Evolutionary conservation across 352 stramenopile species (phyloP).

Genomic region (Elongisporangium prolatum): DNA sequence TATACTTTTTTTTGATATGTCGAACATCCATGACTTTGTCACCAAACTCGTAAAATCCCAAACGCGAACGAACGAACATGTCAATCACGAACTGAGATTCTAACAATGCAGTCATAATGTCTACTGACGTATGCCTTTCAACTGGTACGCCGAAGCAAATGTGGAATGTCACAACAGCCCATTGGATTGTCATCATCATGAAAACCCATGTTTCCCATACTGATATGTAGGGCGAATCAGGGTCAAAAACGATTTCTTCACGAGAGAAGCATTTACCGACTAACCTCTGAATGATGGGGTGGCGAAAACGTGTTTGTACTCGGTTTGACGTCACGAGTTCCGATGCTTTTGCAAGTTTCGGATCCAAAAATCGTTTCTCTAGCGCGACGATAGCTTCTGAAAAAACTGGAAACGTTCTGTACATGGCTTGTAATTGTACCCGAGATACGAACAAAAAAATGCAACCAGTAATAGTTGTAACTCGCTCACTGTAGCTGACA

Average conservation of each 20-base stretch:
- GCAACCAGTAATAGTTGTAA: constrained; percentile 44
- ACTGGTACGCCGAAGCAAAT: constrained; percentile 37
- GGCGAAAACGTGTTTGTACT: constrained; percentile 2
- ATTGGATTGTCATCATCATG: constrained; percentile 44
- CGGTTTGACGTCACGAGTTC: constrained; percentile 11
- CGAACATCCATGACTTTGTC: constrained; percentile 61
- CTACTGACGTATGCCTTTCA: constrained; percentile 3
- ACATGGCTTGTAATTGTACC: constrained; percentile 39
- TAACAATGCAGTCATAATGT: constrained; percentile 30
- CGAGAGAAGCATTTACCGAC: constrained; percentile 5
- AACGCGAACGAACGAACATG: constrained; percentile 40
- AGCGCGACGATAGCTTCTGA: constrained; percentile 28
- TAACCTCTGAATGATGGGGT: constrained; percentile 2
- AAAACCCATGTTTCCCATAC: constrained; percentile 61
- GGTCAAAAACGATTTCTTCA: constrained; percentile 35
- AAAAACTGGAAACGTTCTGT: constrained; percentile 22
- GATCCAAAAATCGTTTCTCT: constrained; percentile 43
- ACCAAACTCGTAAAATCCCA: constrained; percentile 63
- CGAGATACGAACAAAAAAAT: constrained; percentile 51
- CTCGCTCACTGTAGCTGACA: constrained; percentile 39
- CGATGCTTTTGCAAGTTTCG: constrained; percentile 44
- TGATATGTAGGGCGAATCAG: constrained; percentile 42
- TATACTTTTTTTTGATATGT: constrained; percentile 38
- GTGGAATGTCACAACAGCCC: constrained; percentile 32
- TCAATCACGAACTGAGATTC: constrained; percentile 49